Evolutionary conservation across 1,284 basidiomycete species (phyloP), one percentile per base, ranked within the genome.

Genomic region (Phaffia rhodozyma): DNA sequence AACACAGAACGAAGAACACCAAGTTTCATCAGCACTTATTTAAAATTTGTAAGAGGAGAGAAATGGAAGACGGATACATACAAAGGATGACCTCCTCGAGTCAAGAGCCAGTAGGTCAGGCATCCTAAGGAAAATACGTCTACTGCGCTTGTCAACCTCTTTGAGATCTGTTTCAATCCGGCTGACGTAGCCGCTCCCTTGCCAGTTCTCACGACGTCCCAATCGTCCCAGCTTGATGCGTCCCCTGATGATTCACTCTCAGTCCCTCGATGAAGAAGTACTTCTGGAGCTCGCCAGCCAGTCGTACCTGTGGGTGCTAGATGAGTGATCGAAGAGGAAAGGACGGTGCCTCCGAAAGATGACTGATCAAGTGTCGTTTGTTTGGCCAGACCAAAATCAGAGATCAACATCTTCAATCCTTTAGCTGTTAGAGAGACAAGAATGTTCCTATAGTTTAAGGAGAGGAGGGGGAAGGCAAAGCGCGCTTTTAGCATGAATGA

Each of bases 81-180:
- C 64, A 84, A 97, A 13, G 92, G 91, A 79, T 97, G 92, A 9
- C 83, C 81, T 1, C 92, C 92, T 65, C 83, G 85, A 60, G 90
- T 91, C 55, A 96, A 78, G 29, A 87, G 86, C 75, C 93, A 96
- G 73, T 90, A 94, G 76, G 91, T 93, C 68, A 96, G 77, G 76
- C 91, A 96, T 0, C 92, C 92, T 50, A 96, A 76, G 1, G 92
- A 89, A 70, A 96, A 97, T 55, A 97, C 87, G 75, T 97, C 92
- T 65, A 97, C 89, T 7, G 87, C 87, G 75, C 93, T 91, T 29
- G 92, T 96, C 67, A 97, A 75, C 63, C 91, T 76, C 51, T 84
- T 84, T 34, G 60, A 55, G n/a, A 34, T 30, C 4, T 43, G 30
- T 57, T 58, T 62, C 29, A 29, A 29, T 43, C 27, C 47, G 55